Conservation (phyloP, 257 asterid species). For the Solanum chmielewskii region DNA sequence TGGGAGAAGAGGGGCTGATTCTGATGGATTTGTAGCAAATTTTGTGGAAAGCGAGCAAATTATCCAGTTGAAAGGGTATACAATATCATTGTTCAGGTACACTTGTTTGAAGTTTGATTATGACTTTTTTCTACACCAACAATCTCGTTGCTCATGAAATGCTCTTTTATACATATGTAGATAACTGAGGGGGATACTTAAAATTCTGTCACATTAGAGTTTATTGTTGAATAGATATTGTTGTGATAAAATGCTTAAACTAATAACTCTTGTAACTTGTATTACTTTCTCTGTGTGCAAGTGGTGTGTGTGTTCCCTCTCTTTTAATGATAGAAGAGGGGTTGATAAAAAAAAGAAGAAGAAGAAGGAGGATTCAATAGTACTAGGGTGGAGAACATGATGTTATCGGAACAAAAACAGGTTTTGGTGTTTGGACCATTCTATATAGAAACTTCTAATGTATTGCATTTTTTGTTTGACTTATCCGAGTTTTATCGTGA, state of each 20-base stretch:
- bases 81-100: slow-evolving; percentile 82
- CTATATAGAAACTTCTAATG: neutral
- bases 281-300: neutral
- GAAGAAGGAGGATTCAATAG: neutral
- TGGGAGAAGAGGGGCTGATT: slow-evolving; percentile 99
- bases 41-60: slow-evolving; percentile 94
- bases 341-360: neutral
- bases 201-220: neutral
- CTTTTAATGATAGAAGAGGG: too few relatives aligned
- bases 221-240: neutral
- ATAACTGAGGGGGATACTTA: neutral
- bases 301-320: neutral
- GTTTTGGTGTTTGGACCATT: neutral
- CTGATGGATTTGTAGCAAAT: slow-evolving; percentile 93
- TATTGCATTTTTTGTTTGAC: neutral
- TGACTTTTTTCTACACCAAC: neutral
- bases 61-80: slow-evolving; percentile 49
- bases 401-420: neutral
- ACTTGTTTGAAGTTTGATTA: neutral
- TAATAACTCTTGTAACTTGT: neutral
- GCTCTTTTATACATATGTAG: neutral
- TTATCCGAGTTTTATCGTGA: neutral
- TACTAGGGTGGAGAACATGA: neutral
- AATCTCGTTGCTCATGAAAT: neutral
- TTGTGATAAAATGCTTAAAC: neutral